Percentiles rank a stretch among this genome's conserved stretches.
Evolutionary conservation across 495 filamentous ascomycete genomes (phyloP).

Genomic region (Tricharina praecox): DNA sequence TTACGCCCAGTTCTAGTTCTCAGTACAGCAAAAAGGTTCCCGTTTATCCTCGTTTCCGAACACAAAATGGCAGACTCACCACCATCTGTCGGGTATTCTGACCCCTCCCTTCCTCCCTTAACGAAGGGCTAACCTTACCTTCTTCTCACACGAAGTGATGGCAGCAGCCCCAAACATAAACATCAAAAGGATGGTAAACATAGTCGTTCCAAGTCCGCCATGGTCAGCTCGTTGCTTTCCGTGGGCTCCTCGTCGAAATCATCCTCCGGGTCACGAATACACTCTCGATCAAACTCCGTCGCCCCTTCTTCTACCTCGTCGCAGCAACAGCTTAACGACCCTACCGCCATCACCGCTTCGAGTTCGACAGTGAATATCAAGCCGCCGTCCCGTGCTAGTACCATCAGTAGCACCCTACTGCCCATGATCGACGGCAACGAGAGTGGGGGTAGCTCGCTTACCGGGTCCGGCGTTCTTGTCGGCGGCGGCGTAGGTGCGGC

Average conservation of each 20-base stretch:
- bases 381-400: constrained; percentile 7
- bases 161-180: no score
- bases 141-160: no score
- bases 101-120: no score
- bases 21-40: no score
- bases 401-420: background rate
- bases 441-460: constrained; percentile 14
- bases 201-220: constrained; percentile 23
- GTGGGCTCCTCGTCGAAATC: constrained; percentile 12
- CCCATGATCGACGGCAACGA: constrained; percentile 2
- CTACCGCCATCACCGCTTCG: no score
- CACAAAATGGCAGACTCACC: no score
- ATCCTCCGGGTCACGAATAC: constrained; percentile 2
- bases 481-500: constrained; percentile 9
- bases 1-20: no score
- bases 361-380: no score
- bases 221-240: constrained; percentile 22
- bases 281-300: constrained; percentile 19
- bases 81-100: no score
- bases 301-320: constrained; percentile 13
- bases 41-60: no score
- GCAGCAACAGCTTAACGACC: constrained; percentile 15
- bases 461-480: constrained; percentile 19
- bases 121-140: constrained; percentile 1
- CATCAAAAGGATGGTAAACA: constrained; percentile 11